Evolutionary conservation across 257 asterid species (phyloP).

Genomic region (Ocimum tenuiflorum): DNA sequence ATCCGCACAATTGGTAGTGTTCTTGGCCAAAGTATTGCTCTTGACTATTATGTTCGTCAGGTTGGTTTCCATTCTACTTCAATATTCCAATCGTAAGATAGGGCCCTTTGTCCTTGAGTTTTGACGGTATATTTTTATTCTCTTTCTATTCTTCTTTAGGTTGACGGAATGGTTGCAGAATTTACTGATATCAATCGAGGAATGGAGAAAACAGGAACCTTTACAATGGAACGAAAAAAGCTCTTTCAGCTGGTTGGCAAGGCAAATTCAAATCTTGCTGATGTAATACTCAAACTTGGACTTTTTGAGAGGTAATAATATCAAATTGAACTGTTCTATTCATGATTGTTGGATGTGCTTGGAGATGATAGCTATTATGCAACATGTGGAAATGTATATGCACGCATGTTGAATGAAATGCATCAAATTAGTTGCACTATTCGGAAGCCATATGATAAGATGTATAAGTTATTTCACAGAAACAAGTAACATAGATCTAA

Average conservation of each 20-base stretch:
- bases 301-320: conserved; percentile 82
- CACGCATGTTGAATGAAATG: not conserved
- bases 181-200: conserved; percentile 91
- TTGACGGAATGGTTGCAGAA: conserved; percentile 93
- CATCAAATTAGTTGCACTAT: too few relatives aligned
- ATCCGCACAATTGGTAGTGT: conserved; percentile 96
- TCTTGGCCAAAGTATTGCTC: conserved; percentile 99
- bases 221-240: conserved; percentile 85
- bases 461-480: not conserved
- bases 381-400: not conserved
- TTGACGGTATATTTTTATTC: not conserved
- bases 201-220: conserved; percentile 95
- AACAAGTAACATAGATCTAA: not conserved
- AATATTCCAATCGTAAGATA: not conserved
- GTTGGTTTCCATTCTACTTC: conserved; percentile 31
- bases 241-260: conserved; percentile 95
- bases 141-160: conserved; percentile 37
- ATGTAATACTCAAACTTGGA: conserved; percentile 93
- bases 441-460: not conserved
- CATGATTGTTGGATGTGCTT: not conserved
- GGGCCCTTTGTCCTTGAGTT: not conserved
- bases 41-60: conserved; percentile 96
- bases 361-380: not conserved
- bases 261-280: conserved; percentile 96
- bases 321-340: not conserved